A percentile compares a stretch with the other conserved stretches of the same genome.
Conservation (phyloP, 139 green algal genomes). For the Coelastrella sp. region DNA sequence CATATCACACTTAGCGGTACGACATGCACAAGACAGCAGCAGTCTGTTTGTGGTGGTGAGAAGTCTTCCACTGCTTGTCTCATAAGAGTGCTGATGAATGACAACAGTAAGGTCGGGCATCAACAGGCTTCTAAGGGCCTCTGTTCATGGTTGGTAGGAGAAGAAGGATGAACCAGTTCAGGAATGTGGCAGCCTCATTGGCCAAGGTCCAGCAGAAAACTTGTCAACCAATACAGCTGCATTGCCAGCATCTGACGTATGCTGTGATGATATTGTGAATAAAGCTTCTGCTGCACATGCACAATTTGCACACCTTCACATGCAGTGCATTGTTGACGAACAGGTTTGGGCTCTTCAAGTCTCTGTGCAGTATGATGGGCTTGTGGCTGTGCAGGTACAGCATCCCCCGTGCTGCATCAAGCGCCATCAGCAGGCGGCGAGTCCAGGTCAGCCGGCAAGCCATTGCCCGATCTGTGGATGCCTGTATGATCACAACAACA, state of each 20-base stretch:
- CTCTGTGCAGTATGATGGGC: slow-evolving; percentile 45
- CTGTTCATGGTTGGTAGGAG: too few species aligned
- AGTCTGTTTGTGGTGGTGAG: too few species aligned
- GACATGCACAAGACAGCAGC: too few species aligned
- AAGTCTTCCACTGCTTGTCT: too few species aligned
- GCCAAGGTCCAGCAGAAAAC: too few species aligned
- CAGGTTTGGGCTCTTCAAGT: slow-evolving; percentile 51
- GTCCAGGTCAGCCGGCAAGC: slow-evolving; percentile 29
- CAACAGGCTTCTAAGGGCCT: too few species aligned
- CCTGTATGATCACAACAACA: background rate
- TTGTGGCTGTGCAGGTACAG: slow-evolving; percentile 43
- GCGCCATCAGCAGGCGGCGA: slow-evolving; percentile 40
- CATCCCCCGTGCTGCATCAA: slow-evolving; percentile 44
- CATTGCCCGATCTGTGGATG: background rate
- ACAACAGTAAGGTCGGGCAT: too few species aligned
- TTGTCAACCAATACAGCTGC: too few species aligned
- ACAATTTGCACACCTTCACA: background rate
- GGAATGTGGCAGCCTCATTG: too few species aligned
- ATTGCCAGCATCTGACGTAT: background rate
- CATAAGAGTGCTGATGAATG: too few species aligned
- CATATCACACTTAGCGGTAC: too few species aligned
- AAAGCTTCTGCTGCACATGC: background rate
- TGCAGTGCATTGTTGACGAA: slow-evolving; percentile 37
- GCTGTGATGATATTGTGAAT: background rate
- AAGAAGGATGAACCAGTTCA: too few species aligned